phyloP scores from a whole-genome alignment of 768 basidiomycete genomes.

The Rhizopogon vesiculosus region DNA sequence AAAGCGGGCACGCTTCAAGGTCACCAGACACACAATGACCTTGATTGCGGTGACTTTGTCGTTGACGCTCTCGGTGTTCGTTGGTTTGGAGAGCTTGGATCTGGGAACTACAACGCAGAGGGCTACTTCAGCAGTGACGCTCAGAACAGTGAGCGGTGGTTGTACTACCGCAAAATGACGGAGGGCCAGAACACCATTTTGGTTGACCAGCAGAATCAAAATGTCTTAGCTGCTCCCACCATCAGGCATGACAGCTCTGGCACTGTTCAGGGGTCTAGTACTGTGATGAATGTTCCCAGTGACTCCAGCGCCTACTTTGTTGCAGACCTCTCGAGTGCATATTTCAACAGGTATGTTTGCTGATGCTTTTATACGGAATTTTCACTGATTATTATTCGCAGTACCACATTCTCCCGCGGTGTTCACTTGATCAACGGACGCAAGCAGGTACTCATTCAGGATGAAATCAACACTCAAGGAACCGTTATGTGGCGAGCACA shows the following conservation, averaged over 20 bases:
- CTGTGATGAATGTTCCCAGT: slow-evolving; percentile 56
- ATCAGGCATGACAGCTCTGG: slow-evolving; percentile 46
- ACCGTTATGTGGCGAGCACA: slow-evolving; percentile 88
- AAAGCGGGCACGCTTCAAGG: slow-evolving; percentile 79
- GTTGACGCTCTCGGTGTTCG: slow-evolving; percentile 89
- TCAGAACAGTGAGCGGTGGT: slow-evolving; percentile 73
- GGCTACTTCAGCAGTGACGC: slow-evolving; percentile 76
- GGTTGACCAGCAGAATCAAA: slow-evolving; percentile 73
- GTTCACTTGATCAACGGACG: slow-evolving; percentile 79
- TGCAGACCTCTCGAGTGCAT: slow-evolving; percentile 75
- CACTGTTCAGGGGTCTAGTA: slow-evolving; percentile 83
- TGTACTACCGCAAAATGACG: slow-evolving; percentile 94
- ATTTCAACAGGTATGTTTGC: slow-evolving; percentile 59
- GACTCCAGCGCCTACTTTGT: slow-evolving; percentile 79
- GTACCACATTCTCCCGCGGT: slow-evolving; percentile 77
- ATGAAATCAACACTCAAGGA: slow-evolving; percentile 68
- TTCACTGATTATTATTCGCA: slow-evolving; percentile 24
- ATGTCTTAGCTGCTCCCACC: slow-evolving; percentile 62
- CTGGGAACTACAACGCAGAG: slow-evolving; percentile 72
- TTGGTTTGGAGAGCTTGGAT: slow-evolving; percentile 94
- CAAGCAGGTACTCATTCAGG: slow-evolving; percentile 87
- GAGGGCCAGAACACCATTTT: slow-evolving; percentile 96
- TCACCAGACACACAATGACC: slow-evolving; percentile 93
- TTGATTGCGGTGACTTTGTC: slow-evolving; percentile 94
- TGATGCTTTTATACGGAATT: not conserved